These are phyloP conservation scores for Ulota crispa DNA, from an alignment of 225 moss, liverwort and hornwort genomes.

Conservation along the genomic window DNA sequence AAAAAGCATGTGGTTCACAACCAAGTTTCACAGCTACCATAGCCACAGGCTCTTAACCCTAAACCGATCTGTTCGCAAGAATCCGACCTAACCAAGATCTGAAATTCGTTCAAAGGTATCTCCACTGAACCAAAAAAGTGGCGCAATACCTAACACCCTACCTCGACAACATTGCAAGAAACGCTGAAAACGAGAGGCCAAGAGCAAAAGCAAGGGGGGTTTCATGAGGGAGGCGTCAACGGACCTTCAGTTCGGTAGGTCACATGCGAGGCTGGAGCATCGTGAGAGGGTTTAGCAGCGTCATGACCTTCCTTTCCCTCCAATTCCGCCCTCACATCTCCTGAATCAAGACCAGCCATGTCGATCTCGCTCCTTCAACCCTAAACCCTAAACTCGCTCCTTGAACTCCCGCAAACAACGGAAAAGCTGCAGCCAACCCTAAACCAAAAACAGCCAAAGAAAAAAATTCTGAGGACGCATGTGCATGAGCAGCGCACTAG, in stretches of 20 bases:
- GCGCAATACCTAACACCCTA: neutral
- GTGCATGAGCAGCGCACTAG: no score
- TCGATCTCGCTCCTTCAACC: neutral
- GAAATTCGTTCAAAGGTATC: neutral
- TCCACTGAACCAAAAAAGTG: neutral
- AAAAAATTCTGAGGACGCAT: neutral
- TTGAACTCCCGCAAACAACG: neutral
- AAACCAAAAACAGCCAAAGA: neutral
- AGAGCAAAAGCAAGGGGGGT: neutral
- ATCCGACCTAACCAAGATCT: neutral
- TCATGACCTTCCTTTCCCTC: conserved; percentile 26
- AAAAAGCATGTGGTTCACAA: neutral
- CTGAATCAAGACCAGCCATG: conserved; percentile 30
- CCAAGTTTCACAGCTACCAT: neutral
- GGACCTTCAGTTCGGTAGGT: conserved; percentile 29
- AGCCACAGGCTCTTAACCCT: neutral
- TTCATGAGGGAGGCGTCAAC: neutral
- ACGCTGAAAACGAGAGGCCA: neutral
- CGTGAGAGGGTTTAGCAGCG: neutral
- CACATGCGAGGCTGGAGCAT: conserved; percentile 31
- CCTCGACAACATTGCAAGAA: neutral
- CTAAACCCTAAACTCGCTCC: no score
- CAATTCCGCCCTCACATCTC: conserved; percentile 22
- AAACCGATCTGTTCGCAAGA: neutral
- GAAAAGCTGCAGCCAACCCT: neutral